Evolutionary conservation across 116 monocot species (phyloP).

Genomic region (Papilionanthe hybrid): DNA sequence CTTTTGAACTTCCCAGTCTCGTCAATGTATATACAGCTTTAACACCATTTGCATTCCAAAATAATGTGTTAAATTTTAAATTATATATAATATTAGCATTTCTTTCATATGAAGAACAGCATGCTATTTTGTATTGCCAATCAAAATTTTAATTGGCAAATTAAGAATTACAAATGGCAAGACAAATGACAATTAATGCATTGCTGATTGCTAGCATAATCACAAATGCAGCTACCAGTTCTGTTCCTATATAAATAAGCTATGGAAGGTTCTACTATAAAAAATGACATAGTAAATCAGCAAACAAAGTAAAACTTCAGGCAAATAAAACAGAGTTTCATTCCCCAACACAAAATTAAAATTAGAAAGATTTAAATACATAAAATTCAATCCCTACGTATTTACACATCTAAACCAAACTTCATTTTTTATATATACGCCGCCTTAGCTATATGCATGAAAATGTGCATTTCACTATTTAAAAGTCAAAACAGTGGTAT

Average conservation of each 20-base stretch:
- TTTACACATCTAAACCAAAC: no score
- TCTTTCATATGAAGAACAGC: neutral
- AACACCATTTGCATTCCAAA: neutral
- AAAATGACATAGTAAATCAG: neutral
- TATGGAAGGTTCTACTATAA: neutral
- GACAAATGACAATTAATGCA: neutral
- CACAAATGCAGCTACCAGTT: neutral
- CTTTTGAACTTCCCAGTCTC: neutral
- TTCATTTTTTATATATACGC: no score
- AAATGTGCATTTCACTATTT: no score
- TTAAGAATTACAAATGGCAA: neutral
- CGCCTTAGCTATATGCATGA: no score
- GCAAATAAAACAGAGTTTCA: neutral
- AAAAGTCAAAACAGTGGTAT: no score
- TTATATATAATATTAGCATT: neutral
- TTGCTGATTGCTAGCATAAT: neutral
- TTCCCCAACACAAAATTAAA: no score
- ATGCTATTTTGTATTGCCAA: neutral
- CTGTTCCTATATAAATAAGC: neutral
- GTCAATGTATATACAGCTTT: neutral
- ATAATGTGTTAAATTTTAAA: neutral
- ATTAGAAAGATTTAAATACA: no score
- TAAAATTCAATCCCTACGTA: no score
- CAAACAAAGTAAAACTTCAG: neutral
- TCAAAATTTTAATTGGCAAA: neutral